Base-by-base conservation (phyloP, 106 monocot genomes). In the Alisma plantagoaquatica region DNA sequence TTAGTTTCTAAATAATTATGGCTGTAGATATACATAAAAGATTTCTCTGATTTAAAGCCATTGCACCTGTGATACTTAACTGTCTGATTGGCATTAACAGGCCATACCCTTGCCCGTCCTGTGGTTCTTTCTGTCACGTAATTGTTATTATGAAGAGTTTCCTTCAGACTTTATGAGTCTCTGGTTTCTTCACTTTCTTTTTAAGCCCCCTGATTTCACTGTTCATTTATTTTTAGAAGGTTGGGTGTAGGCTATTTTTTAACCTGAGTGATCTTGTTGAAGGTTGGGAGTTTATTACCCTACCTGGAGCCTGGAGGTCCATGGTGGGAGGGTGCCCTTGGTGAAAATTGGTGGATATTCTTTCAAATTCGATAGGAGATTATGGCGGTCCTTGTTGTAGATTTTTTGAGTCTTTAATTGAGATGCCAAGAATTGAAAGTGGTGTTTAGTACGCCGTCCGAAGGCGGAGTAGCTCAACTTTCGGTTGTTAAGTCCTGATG, bases 251-350 rank as follows among this genome's bases (percentile, higher is more conserved):
- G n/a, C n/a, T n/a, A n/a, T n/a, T n/a, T n/a, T n/a, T 80, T 91
- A 85, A 91, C 81, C 72, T 70, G 53, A 74, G 76, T 73, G 58
- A 77, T 80, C 74, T 90, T 83, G 65, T 90, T 90, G 89, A 90
- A 90, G 83, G 89, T n/a, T n/a, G n/a, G n/a, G n/a, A n/a, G n/a
- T n/a, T 90, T 90, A 56, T 71, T 59, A 72, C 76, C 76, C 45
- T 65, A 58, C 74, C 31, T 78, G 14, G 73, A 83, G 68, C 81
- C 75, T 64, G 84, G 78, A 85, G 74, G 80, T 80, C 78, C 73
- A 41, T 70, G 77, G 75, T 77, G 83, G 61, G 75, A 79, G 69
- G 91, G 80, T 84, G 70, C 75, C 35, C 81, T 59, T 85, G 84
- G 69, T n/a, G 83, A 80, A 75, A 91, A 72, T 71, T 87, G 84